phyloP scores from a whole-genome alignment of 495 filamentous ascomycete genomes.

The Aspergillus homomorphus region DNA sequence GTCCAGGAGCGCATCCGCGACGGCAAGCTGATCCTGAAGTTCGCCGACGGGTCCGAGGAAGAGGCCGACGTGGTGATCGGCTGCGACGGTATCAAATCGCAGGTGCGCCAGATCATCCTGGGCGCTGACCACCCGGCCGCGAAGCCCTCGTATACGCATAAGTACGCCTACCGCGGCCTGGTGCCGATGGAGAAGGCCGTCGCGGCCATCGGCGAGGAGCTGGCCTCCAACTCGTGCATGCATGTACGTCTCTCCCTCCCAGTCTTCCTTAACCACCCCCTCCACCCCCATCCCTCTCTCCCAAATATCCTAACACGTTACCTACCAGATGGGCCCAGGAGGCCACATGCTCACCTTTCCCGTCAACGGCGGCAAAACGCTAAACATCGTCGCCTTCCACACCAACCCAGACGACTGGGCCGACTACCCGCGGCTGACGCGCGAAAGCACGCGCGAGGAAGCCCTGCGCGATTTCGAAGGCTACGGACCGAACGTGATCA shows the following conservation, averaged over 20 bases:
- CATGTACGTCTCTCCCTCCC: constrained; percentile 22
- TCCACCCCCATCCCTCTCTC: neutral
- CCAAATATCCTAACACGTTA: constrained; percentile 1
- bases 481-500: constrained; percentile 35
- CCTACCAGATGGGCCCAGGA: constrained; percentile 37
- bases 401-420: constrained; percentile 37
- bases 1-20: constrained; percentile 23
- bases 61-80: constrained; percentile 49
- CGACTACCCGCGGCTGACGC: constrained; percentile 23
- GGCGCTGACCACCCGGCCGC: constrained; percentile 35
- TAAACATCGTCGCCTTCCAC: constrained; percentile 42
- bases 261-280: neutral
- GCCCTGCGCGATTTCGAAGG: constrained; percentile 30
- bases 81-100: constrained; percentile 59
- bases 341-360: constrained; percentile 49
- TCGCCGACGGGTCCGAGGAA: constrained; percentile 30
- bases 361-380: constrained; percentile 41
- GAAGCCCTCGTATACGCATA: constrained; percentile 44
- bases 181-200: constrained; percentile 51
- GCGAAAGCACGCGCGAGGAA: constrained; percentile 32
- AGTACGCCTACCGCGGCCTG: constrained; percentile 50
- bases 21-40: constrained; percentile 27
- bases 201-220: constrained; percentile 45
- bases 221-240: constrained; percentile 42
- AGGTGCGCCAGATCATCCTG: constrained; percentile 39